Conservation (phyloP, 345 rosid genomes). For the Toxicodendron radicans region DNA sequence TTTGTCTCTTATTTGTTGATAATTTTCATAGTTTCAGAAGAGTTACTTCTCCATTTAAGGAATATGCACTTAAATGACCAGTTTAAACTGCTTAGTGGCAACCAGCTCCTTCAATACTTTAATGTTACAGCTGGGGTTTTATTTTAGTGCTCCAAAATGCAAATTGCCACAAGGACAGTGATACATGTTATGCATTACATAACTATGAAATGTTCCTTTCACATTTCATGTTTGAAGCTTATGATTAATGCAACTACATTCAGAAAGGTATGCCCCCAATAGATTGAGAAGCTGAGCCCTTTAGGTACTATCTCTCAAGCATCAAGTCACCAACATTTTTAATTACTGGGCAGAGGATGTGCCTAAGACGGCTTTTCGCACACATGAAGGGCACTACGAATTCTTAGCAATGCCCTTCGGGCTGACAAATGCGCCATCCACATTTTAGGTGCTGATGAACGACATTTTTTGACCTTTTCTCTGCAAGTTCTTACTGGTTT, state of each 20-base stretch:
- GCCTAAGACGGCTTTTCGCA: too few relatives aligned
- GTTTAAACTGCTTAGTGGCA: too few relatives aligned
- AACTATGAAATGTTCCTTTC: neutral
- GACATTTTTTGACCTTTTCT: too few relatives aligned
- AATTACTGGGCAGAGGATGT: too few relatives aligned
- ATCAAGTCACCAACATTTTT: neutral
- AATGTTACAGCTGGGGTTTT: neutral
- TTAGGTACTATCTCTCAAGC: neutral
- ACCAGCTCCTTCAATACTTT: neutral
- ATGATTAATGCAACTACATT: neutral
- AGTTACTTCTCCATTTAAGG: neutral
- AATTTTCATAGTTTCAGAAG: too few relatives aligned
- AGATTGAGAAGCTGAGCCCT: neutral
- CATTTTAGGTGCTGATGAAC: too few relatives aligned
- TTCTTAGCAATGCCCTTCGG: too few relatives aligned
- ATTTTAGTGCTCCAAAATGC: neutral
- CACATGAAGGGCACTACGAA: too few relatives aligned
- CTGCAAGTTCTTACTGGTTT: too few relatives aligned
- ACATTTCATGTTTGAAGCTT: neutral
- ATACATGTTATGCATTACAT: neutral
- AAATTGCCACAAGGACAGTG: neutral
- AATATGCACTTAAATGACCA: neutral
- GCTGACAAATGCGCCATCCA: too few relatives aligned
- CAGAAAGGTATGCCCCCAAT: neutral
- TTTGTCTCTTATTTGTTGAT: too few relatives aligned